Evolutionary conservation across 2,329 filamentous ascomycete species (phyloP).

Genomic region (Talaromyces sp.): DNA sequence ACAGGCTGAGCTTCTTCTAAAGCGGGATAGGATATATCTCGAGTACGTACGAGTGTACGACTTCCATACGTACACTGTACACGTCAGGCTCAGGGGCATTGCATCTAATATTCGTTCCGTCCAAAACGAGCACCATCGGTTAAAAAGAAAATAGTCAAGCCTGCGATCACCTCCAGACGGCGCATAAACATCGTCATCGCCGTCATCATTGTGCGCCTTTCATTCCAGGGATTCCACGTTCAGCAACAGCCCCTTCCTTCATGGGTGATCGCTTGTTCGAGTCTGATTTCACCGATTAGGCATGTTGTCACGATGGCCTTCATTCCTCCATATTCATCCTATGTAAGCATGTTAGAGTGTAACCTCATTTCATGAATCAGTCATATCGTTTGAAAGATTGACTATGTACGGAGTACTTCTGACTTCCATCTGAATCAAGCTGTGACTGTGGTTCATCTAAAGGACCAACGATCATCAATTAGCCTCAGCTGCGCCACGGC

Average conservation of each 20-base stretch:
- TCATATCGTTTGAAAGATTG: too few species aligned
- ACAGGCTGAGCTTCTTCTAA: background rate
- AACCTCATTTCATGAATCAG: background rate
- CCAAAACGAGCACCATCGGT: background rate
- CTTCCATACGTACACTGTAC: background rate
- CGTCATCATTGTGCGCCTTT: background rate
- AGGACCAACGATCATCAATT: background rate
- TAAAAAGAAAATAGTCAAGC: background rate
- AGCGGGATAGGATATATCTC: background rate
- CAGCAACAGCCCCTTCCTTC: background rate
- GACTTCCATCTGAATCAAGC: background rate
- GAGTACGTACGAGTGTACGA: background rate
- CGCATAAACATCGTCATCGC: background rate
- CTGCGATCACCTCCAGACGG: background rate
- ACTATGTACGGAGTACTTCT: too few species aligned
- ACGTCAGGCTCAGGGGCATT: background rate
- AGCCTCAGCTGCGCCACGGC: slow-evolving; percentile 5
- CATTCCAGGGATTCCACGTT: slow-evolving; percentile 5
- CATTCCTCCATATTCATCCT: background rate
- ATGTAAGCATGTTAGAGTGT: background rate
- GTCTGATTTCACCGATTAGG: background rate
- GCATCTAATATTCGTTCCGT: background rate
- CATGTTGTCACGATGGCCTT: background rate
- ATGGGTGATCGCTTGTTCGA: background rate
- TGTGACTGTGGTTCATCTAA: background rate